Evolutionary conservation across 768 basidiomycete genomes (phyloP).

Genomic region (Royoungia palumana): DNA sequence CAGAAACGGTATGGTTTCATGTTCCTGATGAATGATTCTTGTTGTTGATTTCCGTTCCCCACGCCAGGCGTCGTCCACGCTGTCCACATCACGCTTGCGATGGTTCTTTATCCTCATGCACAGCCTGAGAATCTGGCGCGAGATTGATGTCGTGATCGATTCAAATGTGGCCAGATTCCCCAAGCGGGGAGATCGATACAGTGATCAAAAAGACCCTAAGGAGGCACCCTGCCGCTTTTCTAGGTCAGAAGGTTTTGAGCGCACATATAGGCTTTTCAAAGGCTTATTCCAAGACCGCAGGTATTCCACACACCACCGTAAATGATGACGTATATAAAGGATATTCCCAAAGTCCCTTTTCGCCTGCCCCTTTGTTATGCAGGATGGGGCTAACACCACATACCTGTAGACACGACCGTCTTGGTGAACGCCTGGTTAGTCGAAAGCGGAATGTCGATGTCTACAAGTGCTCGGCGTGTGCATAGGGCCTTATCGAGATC

Average conservation of each 20-base stretch:
- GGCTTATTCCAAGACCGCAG: background rate
- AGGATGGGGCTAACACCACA: background rate
- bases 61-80: slow-evolving; percentile 3
- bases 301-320: slow-evolving; percentile 27
- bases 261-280: no score
- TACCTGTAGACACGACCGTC: background rate
- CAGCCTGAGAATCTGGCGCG: slow-evolving; percentile 17
- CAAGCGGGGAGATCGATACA: slow-evolving; percentile 16
- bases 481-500: slow-evolving; percentile 33
- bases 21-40: background rate
- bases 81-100: slow-evolving; percentile 8
- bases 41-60: background rate
- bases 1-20: slow-evolving; percentile 8
- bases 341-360: slow-evolving; percentile 36
- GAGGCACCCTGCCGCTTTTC: slow-evolving; percentile 6
- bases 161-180: slow-evolving; percentile 6
- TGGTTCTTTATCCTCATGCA: slow-evolving; percentile 14
- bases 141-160: slow-evolving; percentile 12
- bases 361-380: background rate
- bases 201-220: slow-evolving; percentile 11
- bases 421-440: slow-evolving; percentile 6
- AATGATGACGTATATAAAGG: slow-evolving; percentile 40
- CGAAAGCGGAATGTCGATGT: background rate
- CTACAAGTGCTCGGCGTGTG: no score
- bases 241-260: slow-evolving; percentile 3